Percentiles rank a stretch among this genome's conserved stretches.
Conservation (phyloP, 1,284 basidiomycete species). For the Uromyces viciae-fabae region DNA sequence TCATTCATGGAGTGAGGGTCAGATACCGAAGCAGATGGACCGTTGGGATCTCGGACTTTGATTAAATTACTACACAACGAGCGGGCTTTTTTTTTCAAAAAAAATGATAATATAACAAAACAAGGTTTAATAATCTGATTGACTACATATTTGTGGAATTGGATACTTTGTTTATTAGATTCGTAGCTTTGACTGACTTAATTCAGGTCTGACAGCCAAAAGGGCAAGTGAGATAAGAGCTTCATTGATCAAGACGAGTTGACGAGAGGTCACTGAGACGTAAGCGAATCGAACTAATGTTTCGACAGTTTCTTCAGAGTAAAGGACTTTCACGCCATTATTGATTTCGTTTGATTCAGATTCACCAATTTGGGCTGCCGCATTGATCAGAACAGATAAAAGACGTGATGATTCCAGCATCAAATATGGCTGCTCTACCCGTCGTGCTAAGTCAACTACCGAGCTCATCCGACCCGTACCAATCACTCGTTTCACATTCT, state of each 20-base stretch:
- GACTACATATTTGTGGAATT: not conserved
- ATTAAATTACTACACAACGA: slow-evolving; percentile 18
- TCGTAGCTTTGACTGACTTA: slow-evolving; percentile 3
- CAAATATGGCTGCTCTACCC: slow-evolving; percentile 15
- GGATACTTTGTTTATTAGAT: not conserved
- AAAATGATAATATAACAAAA: not conserved
- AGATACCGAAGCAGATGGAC: not conserved
- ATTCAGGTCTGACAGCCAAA: not conserved
- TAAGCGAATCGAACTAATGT: slow-evolving; percentile 16
- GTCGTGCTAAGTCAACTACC: slow-evolving; percentile 13
- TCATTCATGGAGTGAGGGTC: not conserved
- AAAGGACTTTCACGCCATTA: not conserved
- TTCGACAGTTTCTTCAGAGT: slow-evolving; percentile 21
- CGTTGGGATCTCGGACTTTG: not conserved
- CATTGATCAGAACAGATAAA: slow-evolving; percentile 11
- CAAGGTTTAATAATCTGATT: not conserved
- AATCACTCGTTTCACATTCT: not conserved
- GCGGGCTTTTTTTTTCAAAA: not conserved
- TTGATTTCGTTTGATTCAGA: not conserved
- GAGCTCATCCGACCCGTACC: not conserved
- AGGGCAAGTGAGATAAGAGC: slow-evolving; percentile 36
- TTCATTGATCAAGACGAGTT: slow-evolving; percentile 41
- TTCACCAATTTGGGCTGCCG: not conserved
- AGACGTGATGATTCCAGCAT: slow-evolving; percentile 26
- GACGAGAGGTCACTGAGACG: not conserved